phyloP scores from a whole-genome alignment of 345 rosid genomes.

The Sisymbrium irio region DNA sequence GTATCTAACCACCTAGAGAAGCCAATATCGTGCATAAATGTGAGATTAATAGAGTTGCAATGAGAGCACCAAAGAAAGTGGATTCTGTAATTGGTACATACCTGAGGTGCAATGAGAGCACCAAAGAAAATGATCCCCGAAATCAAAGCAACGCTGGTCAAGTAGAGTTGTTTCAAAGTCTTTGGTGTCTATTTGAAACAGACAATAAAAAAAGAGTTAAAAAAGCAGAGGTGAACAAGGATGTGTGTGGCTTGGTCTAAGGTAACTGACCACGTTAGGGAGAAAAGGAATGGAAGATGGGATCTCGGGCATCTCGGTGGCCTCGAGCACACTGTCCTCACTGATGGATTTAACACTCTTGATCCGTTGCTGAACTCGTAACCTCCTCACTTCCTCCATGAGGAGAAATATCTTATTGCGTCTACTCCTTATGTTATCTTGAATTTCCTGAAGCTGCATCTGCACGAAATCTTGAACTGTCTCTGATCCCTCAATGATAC shows the following conservation, averaged over 20 bases:
- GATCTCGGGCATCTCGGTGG: slow-evolving; percentile 85
- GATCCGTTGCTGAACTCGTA: slow-evolving; percentile 77
- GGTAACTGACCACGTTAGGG: slow-evolving; percentile 56
- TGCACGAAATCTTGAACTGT: slow-evolving; percentile 79
- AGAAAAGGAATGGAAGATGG: slow-evolving; percentile 93
- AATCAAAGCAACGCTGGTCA: slow-evolving; percentile 66
- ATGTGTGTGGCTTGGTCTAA: background rate
- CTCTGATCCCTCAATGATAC: slow-evolving; percentile 95
- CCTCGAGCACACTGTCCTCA: slow-evolving; percentile 46
- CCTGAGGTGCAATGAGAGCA: slow-evolving; percentile 89
- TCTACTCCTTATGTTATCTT: slow-evolving; percentile 80
- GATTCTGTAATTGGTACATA: slow-evolving; percentile 35
- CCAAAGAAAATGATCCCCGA: slow-evolving; percentile 84
- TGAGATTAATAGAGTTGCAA: background rate
- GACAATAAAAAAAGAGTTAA: slow-evolving; percentile 1
- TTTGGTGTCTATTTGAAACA: slow-evolving; percentile 60
- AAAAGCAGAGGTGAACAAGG: background rate
- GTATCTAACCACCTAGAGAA: background rate
- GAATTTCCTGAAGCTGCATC: slow-evolving; percentile 86
- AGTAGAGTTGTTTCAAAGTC: slow-evolving; percentile 79
- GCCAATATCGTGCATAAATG: background rate
- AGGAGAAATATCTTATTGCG: slow-evolving; percentile 93
- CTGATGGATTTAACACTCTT: slow-evolving; percentile 44
- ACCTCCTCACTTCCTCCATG: slow-evolving; percentile 98
- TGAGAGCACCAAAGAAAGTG: too few species aligned